Conservation (phyloP, 192 early-diverging fungal species). For the Backusella tuberculispora region DNA sequence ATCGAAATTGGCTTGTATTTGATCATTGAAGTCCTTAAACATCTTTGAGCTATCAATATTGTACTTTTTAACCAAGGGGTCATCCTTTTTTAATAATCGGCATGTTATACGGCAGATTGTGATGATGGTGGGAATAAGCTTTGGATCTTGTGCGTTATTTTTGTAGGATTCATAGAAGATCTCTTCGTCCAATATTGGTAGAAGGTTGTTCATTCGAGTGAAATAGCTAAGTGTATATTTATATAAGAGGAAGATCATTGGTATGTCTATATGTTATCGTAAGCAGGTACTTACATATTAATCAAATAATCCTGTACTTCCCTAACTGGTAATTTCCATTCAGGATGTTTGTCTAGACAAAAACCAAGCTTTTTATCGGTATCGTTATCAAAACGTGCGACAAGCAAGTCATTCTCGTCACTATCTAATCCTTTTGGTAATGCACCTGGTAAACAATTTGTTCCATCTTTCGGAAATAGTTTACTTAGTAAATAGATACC, state of each 20-base stretch:
- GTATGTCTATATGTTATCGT: too few species aligned
- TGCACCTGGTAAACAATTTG: background rate
- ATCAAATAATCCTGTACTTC: slow-evolving; percentile 26
- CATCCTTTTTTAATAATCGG: slow-evolving; percentile 21
- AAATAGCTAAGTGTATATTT: slow-evolving; percentile 1
- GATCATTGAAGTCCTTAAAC: slow-evolving; percentile 11
- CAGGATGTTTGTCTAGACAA: background rate
- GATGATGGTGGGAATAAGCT: background rate
- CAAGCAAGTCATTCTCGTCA: slow-evolving; percentile 23
- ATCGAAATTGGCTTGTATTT: slow-evolving; percentile 18
- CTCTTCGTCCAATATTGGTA: slow-evolving; percentile 18
- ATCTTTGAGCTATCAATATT: slow-evolving; percentile 4
- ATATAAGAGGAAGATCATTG: background rate
- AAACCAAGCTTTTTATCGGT: background rate
- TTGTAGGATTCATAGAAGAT: background rate
- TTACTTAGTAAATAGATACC: slow-evolving; percentile 33
- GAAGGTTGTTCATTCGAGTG: background rate
- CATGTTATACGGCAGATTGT: slow-evolving; percentile 14
- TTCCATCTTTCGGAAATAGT: slow-evolving; percentile 15
- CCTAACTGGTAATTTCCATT: slow-evolving; percentile 33
- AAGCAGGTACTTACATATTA: slow-evolving; percentile 25
- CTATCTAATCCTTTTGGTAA: slow-evolving; percentile 16
- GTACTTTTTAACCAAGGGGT: slow-evolving; percentile 12
- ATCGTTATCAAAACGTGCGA: slow-evolving; percentile 4
- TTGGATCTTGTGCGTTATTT: background rate